Conservation (phyloP, 768 basidiomycete species). For the Sarcodon sp. region DNA sequence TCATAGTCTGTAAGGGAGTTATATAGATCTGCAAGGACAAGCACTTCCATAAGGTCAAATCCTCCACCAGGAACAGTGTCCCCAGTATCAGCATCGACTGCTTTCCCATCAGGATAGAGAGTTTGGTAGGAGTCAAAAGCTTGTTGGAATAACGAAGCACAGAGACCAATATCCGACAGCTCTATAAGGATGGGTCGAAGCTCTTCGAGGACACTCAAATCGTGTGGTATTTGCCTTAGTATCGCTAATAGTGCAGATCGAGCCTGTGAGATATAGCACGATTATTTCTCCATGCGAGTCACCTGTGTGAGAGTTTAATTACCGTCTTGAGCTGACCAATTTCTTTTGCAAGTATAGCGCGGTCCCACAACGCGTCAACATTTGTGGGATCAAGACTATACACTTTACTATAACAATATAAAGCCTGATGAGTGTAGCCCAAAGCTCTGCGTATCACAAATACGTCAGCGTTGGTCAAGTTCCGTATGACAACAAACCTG, state of each 20-base stretch:
- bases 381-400: conserved; percentile 70
- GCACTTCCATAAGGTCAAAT: conserved; percentile 58
- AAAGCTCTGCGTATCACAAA: conserved; percentile 30
- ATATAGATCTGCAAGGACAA: conserved; percentile 77
- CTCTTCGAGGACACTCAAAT: conserved; percentile 68
- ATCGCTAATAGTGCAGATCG: conserved; percentile 55
- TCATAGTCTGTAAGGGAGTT: conserved; percentile 59
- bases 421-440: conserved; percentile 71
- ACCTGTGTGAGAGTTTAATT: conserved; percentile 7
- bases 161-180: conserved; percentile 50
- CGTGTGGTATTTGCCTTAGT: conserved; percentile 65
- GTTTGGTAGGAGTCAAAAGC: conserved; percentile 62
- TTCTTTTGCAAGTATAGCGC: conserved; percentile 69
- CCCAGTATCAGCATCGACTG: conserved; percentile 15
- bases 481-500: conserved; percentile 21
- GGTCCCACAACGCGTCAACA: conserved; percentile 81
- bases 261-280: conserved; percentile 23
- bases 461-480: neutral
- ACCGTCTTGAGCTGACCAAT: conserved; percentile 61
- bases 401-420: conserved; percentile 86
- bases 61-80: conserved; percentile 14
- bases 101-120: conserved; percentile 35
- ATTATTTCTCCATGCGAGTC: neutral
- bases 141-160: conserved; percentile 52
- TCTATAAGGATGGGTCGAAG: conserved; percentile 69